A percentile compares a stretch with the other conserved stretches of the same genome.
Evolutionary conservation across 1,139 yeast species (phyloP).

Genomic region (Pichia sp.): DNA sequence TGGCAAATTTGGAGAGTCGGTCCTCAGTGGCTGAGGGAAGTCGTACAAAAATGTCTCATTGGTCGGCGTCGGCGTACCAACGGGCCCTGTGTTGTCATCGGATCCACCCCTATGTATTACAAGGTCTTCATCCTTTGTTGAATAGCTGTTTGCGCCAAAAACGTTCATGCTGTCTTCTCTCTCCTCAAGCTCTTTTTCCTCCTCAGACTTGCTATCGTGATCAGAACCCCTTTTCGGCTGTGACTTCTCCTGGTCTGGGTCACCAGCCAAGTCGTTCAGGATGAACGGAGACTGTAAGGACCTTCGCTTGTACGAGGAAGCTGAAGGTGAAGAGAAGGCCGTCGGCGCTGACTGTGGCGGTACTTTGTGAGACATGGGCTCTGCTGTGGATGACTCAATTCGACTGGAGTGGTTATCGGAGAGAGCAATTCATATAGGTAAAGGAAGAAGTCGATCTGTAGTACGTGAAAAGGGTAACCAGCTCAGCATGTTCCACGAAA

Average conservation of each 20-base stretch:
- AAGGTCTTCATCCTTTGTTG: not conserved
- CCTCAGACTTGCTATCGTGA: not conserved
- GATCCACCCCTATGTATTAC: not conserved
- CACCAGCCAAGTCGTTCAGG: slow-evolving; percentile 7
- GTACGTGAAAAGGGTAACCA: not conserved
- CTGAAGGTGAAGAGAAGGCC: slow-evolving; percentile 5
- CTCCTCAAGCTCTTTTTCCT: not conserved
- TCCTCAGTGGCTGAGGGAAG: not conserved
- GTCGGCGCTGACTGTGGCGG: slow-evolving; percentile 4
- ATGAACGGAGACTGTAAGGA: slow-evolving; percentile 18
- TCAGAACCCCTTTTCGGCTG: not conserved
- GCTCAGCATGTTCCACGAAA: not conserved
- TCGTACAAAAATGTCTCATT: not conserved
- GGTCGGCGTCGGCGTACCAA: not conserved
- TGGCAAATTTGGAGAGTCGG: not conserved
- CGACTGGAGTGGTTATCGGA: not conserved
- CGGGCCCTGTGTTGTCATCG: not conserved
- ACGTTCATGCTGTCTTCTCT: not conserved
- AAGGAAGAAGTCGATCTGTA: not conserved
- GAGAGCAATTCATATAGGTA: not conserved
- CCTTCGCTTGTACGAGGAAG: slow-evolving; percentile 15
- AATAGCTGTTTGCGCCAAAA: not conserved
- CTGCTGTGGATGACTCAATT: not conserved
- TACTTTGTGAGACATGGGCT: slow-evolving; percentile 1
- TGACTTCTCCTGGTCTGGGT: slow-evolving; percentile 1